These are phyloP conservation scores for Ceratocystis ficicola DNA, from an alignment of 2,329 filamentous ascomycete species.

Conservation along the genomic window DNA sequence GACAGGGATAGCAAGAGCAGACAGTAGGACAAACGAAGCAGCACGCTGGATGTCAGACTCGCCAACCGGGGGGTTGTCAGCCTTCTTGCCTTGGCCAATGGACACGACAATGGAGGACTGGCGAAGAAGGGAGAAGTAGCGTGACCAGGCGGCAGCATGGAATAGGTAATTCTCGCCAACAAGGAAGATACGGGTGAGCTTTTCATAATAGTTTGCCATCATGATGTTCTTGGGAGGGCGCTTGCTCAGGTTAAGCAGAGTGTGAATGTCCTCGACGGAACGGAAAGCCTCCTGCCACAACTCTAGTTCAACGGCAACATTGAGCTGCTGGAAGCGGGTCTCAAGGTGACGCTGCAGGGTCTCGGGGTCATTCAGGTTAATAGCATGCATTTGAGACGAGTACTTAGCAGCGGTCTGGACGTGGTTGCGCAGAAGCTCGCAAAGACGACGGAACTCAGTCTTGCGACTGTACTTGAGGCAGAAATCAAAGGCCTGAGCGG, in stretches of 20 bases:
- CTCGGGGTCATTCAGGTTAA: constrained; percentile 95
- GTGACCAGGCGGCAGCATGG: constrained; percentile 93
- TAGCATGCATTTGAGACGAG: constrained; percentile 96
- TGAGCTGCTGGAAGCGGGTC: constrained; percentile 95
- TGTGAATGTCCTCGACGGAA: constrained; percentile 97
- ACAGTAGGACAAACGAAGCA: constrained; percentile 88
- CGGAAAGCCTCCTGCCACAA: constrained; percentile 99
- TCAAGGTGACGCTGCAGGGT: constrained; percentile 95
- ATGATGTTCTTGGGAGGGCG: constrained; percentile 96
- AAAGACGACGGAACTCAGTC: constrained; percentile 97
- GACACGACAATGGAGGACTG: constrained; percentile 76
- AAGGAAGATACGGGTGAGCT: constrained; percentile 94
- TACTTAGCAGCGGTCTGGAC: constrained; percentile 99
- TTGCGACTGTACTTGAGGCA: constrained; percentile 96
- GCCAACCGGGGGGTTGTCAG: constrained; percentile 80
- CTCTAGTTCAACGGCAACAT: constrained; percentile 94
- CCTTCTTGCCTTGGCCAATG: constrained; percentile 76
- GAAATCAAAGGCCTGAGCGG: constrained; percentile 96
- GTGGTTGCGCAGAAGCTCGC: constrained; percentile 95
- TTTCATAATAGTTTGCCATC: constrained; percentile 99
- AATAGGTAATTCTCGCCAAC: constrained; percentile 99
- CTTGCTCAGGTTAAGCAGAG: constrained; percentile 92
- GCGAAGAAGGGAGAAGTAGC: constrained; percentile 92
- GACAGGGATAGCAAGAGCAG: constrained; percentile 93
- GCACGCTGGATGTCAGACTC: constrained; percentile 88